Evolutionary conservation across 352 stramenopile species (phyloP), one percentile per base, ranked within the genome.

Genomic region (Halophytophthora batemanensis): DNA sequence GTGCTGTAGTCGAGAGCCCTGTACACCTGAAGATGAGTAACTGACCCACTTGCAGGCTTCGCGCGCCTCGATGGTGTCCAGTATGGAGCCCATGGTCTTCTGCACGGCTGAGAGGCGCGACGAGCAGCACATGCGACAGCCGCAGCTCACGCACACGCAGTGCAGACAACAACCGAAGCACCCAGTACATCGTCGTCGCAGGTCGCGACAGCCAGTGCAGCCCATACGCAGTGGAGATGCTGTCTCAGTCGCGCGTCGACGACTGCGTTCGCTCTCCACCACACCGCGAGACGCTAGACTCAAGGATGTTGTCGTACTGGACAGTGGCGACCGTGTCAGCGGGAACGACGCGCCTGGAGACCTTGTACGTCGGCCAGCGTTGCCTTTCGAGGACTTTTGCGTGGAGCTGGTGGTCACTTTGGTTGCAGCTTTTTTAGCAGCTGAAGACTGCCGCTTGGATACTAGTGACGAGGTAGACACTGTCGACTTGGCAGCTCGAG

Each of bases 91-190:
- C 46, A 91, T 58, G 2, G 74, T 74, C 53, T 87, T 87, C 47
- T 87, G 77, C 13, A 89, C 77, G 0, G 66, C 73, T 0, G 69
- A 51, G 25, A 69, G 61, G 4, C 71, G 69, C 23, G 73, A 82
- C 5, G 75, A 84, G 40, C 75, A 80, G 63, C 81, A 91, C 71
- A 88, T 81, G n/a, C 77, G 71, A 33, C 81, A 91, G 11, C 71
- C 70, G 46, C 81, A 91, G 28, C 66, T 72, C 31, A 86, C 59
- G 56, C 81, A 91, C 14, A 81, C 68, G 17, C 81, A 91, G 57
- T 91, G 81, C 18, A 85, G 53, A 40, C 74, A 87, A 49, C 81
- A 91, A 1, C 72, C 74, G 6, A 59, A 71, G 45, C 81, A 91
- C 7, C 71, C 71, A 0, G 76, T 86, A 34, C 81, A 91, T 21